Evolutionary conservation across 208 protist species (phyloP), one percentile per base, ranked within the genome.

Genomic region (Herpetomonas muscarum): DNA sequence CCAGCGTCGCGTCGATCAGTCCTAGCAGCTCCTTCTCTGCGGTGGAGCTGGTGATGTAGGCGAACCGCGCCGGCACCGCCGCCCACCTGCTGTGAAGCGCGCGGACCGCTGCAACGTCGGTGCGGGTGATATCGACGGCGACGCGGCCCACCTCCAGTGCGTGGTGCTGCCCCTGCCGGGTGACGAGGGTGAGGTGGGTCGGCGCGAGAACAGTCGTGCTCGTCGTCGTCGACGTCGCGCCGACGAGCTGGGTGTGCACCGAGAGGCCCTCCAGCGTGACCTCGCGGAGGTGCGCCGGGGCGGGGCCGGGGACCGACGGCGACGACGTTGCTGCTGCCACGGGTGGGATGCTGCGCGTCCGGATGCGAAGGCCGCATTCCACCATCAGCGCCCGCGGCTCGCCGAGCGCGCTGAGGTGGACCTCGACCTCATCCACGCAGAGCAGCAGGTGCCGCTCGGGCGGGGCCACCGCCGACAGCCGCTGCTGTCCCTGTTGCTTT

Each of bases 161-260:
- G 61, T 74, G 71, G 45, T 84, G 77, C 7, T 47, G 61, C 22
- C 77, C 69, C 21, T 69, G 70, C 48, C 19, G 60, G 51, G 62
- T 70, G 52, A 49, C 51, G 37, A 79, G 47, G 19, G 44, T 31
- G 31, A 83, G 52, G 25, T 70, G 41, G 1, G 66, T 65, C 25
- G 76, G 71, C 0, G 65, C 46, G n/a, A 83, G 61, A 49, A 83
- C 52, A 46, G 72, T 77, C n/a, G 71, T 78, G 51, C 63, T 60
- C 25, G 64, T 57, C 45, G 67, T 72, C n/a, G 70, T 67, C 19
- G 64, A 61, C 6, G 68, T 51, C 36, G 55, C 50, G 50, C 64
- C 55, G 19, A 64, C 47, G 17, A 60, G 55, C 59, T 74, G 66
- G 5, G 72, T 61, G 29, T 56, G 60, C 22, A 77, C 25, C 17